Evolutionary conservation across 2,329 filamentous ascomycete genomes (phyloP).

Genomic region (Xylaria sp.): DNA sequence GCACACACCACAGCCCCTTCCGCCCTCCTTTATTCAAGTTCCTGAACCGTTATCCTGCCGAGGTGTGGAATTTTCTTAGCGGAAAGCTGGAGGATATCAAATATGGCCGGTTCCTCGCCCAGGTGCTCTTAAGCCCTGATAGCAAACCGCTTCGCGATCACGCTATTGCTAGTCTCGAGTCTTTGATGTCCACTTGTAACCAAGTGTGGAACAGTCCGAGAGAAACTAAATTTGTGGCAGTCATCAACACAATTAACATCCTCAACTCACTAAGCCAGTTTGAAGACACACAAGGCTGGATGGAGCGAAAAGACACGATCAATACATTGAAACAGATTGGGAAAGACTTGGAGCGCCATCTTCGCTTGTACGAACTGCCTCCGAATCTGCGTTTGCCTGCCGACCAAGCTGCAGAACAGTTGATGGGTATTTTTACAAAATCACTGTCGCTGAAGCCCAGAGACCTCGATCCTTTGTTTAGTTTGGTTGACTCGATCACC

Average conservation of each 20-base stretch:
- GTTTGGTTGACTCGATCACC: conserved; percentile 84
- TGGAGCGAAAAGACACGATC: conserved; percentile 72
- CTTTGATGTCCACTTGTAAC: conserved; percentile 73
- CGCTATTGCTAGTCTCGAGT: conserved; percentile 77
- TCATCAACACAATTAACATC: conserved; percentile 88
- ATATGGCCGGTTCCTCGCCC: conserved; percentile 90
- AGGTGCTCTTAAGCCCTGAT: conserved; percentile 80
- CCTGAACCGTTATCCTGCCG: conserved; percentile 89
- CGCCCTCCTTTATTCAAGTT: conserved; percentile 90
- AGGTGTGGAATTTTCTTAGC: conserved; percentile 85
- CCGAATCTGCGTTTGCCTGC: conserved; percentile 81
- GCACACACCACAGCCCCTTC: conserved; percentile 93
- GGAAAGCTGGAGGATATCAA: conserved; percentile 82
- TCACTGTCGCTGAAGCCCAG: conserved; percentile 79
- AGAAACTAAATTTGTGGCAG: conserved; percentile 73
- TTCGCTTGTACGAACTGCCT: conserved; percentile 76
- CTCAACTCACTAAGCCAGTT: conserved; percentile 80
- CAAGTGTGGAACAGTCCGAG: conserved; percentile 72
- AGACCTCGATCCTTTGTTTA: conserved; percentile 85
- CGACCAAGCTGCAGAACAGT: conserved; percentile 87
- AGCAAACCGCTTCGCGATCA: conserved; percentile 80
- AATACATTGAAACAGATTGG: conserved; percentile 73
- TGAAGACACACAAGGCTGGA: conserved; percentile 73
- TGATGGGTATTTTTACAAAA: conserved; percentile 85
- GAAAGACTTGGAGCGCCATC: conserved; percentile 79